Evolutionary conservation across 2,329 filamentous ascomycete species (phyloP), one percentile per base, ranked within the genome.

Genomic region (Colletotrichum tropicale): DNA sequence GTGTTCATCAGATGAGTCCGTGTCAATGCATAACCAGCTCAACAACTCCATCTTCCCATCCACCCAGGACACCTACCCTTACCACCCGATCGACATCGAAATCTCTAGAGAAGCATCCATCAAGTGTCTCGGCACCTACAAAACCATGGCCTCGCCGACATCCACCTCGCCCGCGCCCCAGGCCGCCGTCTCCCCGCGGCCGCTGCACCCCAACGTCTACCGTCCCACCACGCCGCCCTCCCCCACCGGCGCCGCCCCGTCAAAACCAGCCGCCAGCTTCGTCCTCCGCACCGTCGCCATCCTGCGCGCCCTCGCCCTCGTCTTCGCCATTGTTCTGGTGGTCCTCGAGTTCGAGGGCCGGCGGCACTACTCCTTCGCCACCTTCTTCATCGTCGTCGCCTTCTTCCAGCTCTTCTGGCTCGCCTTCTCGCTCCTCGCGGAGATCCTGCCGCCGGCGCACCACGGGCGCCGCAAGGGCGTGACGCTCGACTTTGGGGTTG

Each of bases 121-220:
- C 55, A 75, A 77, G 24, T 71, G n/a, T n/a, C 68, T 75, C 6
- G 67, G 75, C 6, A 67, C 72, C 15, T 65, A 74, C 26, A 48
- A 34, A 12, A 76, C 48, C 24, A 76, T 76, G 74, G 34, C 68
- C n/a, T 62, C 56, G 34, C 48, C 67, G 9, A 48, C 43, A 3
- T 16, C 28, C 9, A 21, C 21, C 30, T 13, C 66, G 21, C 24
- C 60, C 36, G 32, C 26, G 30, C 32, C 48, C n/a, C n/a, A n/a
- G n/a, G n/a, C 48, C 38, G 74, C 66, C 21, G n/a, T 6, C 24
- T 30, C 30, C 5, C 30, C 34, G 12, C 34, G 24, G 1, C 65
- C 65, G 26, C 71, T 74, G 43, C 60, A 66, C 55, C 65, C 65
- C 21, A 56, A 30, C 28, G 21, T 75, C 34, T 70, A 38, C 66